Evolutionary conservation across 1,284 basidiomycete genomes (phyloP).

Genomic region (Gastroboletus turbinatus): DNA sequence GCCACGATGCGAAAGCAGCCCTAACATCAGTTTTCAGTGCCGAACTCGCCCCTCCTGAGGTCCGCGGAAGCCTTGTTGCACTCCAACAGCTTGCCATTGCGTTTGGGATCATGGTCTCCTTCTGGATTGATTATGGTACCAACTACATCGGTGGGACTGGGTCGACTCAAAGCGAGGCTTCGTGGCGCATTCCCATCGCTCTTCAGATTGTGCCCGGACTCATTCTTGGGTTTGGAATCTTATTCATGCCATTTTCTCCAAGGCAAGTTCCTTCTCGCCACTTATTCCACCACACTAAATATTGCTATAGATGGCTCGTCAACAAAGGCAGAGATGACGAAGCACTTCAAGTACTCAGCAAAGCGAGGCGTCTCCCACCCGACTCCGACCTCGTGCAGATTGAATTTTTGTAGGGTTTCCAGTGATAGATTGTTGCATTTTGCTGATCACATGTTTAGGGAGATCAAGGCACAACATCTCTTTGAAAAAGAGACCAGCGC

Average conservation of each 20-base stretch:
- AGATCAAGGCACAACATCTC: constrained; percentile 76
- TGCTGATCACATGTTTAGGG: constrained; percentile 38
- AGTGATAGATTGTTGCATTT: neutral
- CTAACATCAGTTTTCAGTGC: constrained; percentile 35
- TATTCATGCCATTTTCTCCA: constrained; percentile 74
- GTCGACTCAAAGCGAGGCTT: constrained; percentile 54
- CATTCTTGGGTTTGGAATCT: constrained; percentile 60
- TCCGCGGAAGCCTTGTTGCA: constrained; percentile 79
- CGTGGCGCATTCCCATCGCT: constrained; percentile 77
- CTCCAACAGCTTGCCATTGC: constrained; percentile 82
- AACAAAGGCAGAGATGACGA: constrained; percentile 75
- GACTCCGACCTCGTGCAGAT: constrained; percentile 70
- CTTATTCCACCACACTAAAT: neutral
- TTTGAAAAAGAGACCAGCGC: constrained; percentile 68
- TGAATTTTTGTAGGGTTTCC: constrained; percentile 63
- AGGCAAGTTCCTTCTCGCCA: constrained; percentile 36
- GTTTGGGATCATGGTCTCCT: constrained; percentile 69
- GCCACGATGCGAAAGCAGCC: neutral
- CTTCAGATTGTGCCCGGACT: constrained; percentile 76
- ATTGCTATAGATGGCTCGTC: constrained; percentile 59
- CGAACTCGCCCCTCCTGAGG: constrained; percentile 77
- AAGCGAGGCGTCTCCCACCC: constrained; percentile 54
- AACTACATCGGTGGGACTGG: constrained; percentile 72
- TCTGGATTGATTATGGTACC: constrained; percentile 80
- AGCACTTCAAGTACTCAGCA: constrained; percentile 62